Percentiles rank a stretch among this genome's conserved stretches.
phyloP scores from a whole-genome alignment of 768 basidiomycete species.

The Clitopilus passeckerianus region DNA sequence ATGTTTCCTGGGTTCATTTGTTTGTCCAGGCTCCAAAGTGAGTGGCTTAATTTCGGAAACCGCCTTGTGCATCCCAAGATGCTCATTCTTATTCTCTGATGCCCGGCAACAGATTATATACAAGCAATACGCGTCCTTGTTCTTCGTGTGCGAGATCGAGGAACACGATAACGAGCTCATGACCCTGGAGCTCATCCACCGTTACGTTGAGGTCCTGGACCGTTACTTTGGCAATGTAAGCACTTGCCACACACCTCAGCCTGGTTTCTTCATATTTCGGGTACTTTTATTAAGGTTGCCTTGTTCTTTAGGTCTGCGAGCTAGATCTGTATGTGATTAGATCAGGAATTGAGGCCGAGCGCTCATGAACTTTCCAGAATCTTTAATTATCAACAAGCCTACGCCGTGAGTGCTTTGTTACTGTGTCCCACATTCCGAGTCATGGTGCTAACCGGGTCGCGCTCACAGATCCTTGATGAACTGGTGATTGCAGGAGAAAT shows the following conservation, averaged over 20 bases:
- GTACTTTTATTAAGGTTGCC: not conserved
- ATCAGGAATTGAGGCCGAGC: not conserved
- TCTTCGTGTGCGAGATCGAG: slow-evolving; percentile 77
- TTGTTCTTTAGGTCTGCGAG: slow-evolving; percentile 70
- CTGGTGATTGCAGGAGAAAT: slow-evolving; percentile 91
- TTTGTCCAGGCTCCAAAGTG: slow-evolving; percentile 33
- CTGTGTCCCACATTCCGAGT: not conserved
- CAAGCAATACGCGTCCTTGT: slow-evolving; percentile 78
- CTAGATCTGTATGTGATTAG: slow-evolving; percentile 69
- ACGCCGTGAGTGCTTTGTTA: slow-evolving; percentile 49
- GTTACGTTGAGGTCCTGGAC: slow-evolving; percentile 78
- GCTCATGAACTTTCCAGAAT: slow-evolving; percentile 46
- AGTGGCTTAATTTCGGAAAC: not conserved
- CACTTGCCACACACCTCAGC: not conserved
- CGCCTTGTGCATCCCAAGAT: too few species aligned
- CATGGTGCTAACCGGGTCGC: not conserved
- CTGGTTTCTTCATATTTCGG: too few species aligned
- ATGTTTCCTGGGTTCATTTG: too few species aligned
- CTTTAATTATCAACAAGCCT: slow-evolving; percentile 97
- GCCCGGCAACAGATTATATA: slow-evolving; percentile 61
- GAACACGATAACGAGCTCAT: slow-evolving; percentile 76
- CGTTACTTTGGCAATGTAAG: slow-evolving; percentile 79
- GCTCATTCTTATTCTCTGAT: too few species aligned
- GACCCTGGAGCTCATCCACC: slow-evolving; percentile 79
- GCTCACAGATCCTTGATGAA: slow-evolving; percentile 77